Evolutionary conservation across 2,329 filamentous ascomycete species (phyloP), one percentile per base, ranked within the genome.

Genomic region (Phialophora verrucosa): DNA sequence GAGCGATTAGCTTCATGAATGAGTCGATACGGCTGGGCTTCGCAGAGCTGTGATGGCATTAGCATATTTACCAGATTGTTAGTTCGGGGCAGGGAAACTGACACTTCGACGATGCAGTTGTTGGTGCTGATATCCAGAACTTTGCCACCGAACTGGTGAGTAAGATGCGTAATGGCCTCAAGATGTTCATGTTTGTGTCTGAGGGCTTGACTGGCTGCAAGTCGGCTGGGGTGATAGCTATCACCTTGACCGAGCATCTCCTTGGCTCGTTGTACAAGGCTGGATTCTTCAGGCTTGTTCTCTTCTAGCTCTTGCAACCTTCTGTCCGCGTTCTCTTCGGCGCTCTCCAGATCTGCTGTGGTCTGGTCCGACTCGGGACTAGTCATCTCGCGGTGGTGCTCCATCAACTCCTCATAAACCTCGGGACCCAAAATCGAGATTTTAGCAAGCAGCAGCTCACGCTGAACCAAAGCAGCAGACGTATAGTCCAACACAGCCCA

Each of bases 401-500:
- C 90, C 72, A 97, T 88, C 64, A 99, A 86, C 82, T 99, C 95
- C 82, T 98, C 94, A 74, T 97, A 99, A 82, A 97, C 97, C 83
- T 99, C 95, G 5, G 95, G 95, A 0, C 95, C 95, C 44, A 99
- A 86, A 68, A 96, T 97, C 79, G 94, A 96, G 81, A 99, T 87
- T 84, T 99, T 99, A 74, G 95, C 94, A 44, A 99, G 88, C 8
- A 99, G 86, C 32, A 99, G 85, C 81, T 99, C 95, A 69, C 95
- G 90, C 86, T 99, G 95, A 23, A 99, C 95, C 27, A 99, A 88
- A 2, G 95, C 92, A 4, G 95, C 90, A 68, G 88, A 87, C 66
- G 93, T 98, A 82, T 99, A 99, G 81, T 99, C 95, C 65, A 99
- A 83, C 38, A 99, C 95, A 61, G 95, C 95, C 95, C 95, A 99